phyloP scores from a whole-genome alignment of 2,329 filamentous ascomycete genomes.

The Sporothrix phasma region DNA sequence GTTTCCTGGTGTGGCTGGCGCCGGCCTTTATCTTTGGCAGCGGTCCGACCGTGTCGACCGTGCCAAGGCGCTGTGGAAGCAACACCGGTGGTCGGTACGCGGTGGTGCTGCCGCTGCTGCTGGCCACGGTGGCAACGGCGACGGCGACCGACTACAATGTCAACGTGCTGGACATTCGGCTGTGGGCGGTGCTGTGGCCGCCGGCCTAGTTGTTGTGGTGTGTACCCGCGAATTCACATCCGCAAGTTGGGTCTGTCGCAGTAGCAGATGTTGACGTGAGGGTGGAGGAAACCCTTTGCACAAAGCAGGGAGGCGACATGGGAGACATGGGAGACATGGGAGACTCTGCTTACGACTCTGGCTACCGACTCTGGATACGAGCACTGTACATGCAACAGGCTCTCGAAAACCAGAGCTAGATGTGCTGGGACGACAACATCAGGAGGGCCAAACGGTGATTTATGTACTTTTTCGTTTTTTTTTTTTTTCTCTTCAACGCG shows the following conservation, averaged over 20 bases:
- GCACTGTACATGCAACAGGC: too few relatives aligned
- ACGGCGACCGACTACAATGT: constrained; percentile 67
- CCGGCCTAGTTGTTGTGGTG: constrained; percentile 54
- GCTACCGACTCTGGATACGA: too few relatives aligned
- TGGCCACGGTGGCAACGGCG: constrained; percentile 65
- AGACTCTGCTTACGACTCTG: too few relatives aligned
- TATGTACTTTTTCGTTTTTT: too few relatives aligned
- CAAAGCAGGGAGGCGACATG: too few relatives aligned
- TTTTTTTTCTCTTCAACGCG: neutral
- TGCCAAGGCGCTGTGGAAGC: constrained; percentile 82
- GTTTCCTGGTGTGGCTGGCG: constrained; percentile 71
- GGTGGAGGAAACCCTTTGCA: too few relatives aligned
- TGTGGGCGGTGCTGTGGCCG: constrained; percentile 63
- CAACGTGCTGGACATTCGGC: constrained; percentile 57
- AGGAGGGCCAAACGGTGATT: too few relatives aligned
- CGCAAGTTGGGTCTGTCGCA: constrained; percentile 56
- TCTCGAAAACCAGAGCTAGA: too few relatives aligned
- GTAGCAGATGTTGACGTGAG: too few relatives aligned
- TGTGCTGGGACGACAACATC: too few relatives aligned
- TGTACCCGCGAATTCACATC: constrained; percentile 70
- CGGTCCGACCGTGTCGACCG: constrained; percentile 69
- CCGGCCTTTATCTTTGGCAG: constrained; percentile 58
- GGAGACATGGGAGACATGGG: too few relatives aligned
- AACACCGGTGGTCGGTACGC: constrained; percentile 65
- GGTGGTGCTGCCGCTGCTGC: constrained; percentile 49